phyloP scores from a whole-genome alignment of 2,329 filamentous ascomycete genomes.

The Colletotrichum limetticola region DNA sequence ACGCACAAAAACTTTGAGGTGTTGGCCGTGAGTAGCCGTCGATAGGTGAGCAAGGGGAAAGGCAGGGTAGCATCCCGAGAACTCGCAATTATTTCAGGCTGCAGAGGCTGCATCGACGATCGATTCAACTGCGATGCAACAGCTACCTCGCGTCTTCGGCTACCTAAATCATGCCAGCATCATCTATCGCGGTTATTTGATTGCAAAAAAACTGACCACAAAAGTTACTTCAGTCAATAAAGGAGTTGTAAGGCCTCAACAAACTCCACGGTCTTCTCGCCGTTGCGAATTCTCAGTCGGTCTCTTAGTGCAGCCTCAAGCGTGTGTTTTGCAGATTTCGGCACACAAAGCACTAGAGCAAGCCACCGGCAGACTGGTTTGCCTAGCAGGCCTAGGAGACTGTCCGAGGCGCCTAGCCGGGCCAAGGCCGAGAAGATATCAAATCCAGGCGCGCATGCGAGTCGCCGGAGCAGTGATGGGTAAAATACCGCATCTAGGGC shows the following conservation, averaged over 20 bases:
- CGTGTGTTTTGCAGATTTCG: not conserved
- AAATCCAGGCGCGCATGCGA: not conserved
- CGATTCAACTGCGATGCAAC: not conserved
- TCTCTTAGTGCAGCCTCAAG: not conserved
- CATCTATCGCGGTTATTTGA: not conserved
- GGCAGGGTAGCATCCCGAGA: too few relatives aligned
- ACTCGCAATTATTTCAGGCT: not conserved
- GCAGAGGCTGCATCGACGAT: not conserved
- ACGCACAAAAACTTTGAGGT: not conserved
- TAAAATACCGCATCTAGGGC: slow-evolving; percentile 26
- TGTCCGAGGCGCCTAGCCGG: not conserved
- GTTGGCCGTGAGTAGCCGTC: slow-evolving; percentile 12
- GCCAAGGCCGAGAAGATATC: not conserved
- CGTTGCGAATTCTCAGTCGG: not conserved
- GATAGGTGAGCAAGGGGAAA: not conserved
- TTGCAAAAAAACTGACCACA: not conserved
- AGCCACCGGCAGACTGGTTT: not conserved
- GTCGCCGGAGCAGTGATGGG: not conserved
- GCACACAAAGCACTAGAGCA: not conserved
- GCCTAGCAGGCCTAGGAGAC: not conserved
- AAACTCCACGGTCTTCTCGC: not conserved
- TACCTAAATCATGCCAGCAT: not conserved
- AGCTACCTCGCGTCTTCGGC: not conserved
- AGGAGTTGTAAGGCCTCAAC: not conserved
- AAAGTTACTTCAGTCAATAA: too few relatives aligned